These are phyloP conservation scores for Sclerospora graminicola DNA, from an alignment of 352 stramenopile species.

Conservation along the genomic window DNA sequence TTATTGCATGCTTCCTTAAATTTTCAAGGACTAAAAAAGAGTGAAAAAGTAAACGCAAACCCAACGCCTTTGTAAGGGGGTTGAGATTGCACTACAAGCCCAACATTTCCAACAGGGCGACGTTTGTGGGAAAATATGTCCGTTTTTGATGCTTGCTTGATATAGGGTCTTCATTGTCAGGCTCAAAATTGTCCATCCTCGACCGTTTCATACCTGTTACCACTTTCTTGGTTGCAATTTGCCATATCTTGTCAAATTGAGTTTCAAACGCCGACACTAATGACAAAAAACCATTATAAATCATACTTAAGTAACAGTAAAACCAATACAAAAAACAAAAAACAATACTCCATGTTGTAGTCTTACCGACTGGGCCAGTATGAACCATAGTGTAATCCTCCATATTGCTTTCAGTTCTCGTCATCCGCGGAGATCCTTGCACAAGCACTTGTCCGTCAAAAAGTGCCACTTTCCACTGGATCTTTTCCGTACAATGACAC, in stretches of 20 bases:
- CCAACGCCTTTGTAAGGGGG: too few species aligned
- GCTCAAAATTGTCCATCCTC: too few species aligned
- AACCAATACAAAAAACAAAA: background rate
- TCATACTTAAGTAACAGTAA: too few species aligned
- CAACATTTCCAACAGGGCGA: constrained; percentile 4
- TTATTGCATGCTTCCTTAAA: background rate
- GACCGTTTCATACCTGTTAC: background rate
- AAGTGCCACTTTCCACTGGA: constrained; percentile 4
- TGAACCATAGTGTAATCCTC: constrained; percentile 2
- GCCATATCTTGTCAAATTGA: constrained; percentile 12
- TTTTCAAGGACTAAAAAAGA: background rate
- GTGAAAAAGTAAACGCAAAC: background rate
- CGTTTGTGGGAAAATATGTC: constrained; percentile 1
- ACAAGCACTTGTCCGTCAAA: constrained; percentile 9
- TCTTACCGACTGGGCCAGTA: constrained; percentile 5
- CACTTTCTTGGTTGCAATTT: background rate
- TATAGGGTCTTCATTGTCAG: too few species aligned
- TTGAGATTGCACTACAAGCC: constrained; percentile 7
- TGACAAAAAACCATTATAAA: background rate
- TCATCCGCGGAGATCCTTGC: constrained; percentile 5
- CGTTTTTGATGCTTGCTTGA: constrained; percentile 1
- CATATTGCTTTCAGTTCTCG: background rate
- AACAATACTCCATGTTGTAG: too few species aligned
- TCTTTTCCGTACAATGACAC: constrained; percentile 7
- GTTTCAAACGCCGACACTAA: constrained; percentile 3